Evolutionary conservation across 2,329 filamentous ascomycete species (phyloP).

Genomic region (Nemania abortiva): DNA sequence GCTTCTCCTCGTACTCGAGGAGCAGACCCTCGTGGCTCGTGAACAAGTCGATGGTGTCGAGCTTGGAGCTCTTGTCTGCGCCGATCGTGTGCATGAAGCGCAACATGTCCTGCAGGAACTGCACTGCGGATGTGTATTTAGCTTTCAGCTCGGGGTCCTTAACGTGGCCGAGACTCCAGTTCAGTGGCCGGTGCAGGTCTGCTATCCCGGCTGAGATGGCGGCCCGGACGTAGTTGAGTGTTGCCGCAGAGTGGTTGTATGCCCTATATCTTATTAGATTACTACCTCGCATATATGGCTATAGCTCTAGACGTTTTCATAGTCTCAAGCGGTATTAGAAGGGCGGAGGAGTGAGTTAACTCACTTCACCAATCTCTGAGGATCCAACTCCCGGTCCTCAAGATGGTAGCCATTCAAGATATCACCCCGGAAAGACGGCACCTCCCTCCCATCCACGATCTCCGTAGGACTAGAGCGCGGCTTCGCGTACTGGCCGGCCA

Average conservation of each 20-base stretch:
- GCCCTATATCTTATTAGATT: slow-evolving; percentile 64
- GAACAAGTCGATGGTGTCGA: slow-evolving; percentile 94
- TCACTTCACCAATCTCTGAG: slow-evolving; percentile 80
- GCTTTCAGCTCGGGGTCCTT: slow-evolving; percentile 83
- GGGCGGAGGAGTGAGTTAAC: too few relatives aligned
- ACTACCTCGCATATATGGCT: neutral
- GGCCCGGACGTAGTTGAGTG: slow-evolving; percentile 90
- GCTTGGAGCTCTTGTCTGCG: slow-evolving; percentile 83
- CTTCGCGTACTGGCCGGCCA: slow-evolving; percentile 98
- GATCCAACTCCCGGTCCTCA: slow-evolving; percentile 83
- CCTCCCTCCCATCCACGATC: slow-evolving; percentile 79
- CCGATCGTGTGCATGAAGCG: slow-evolving; percentile 96
- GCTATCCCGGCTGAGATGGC: slow-evolving; percentile 89
- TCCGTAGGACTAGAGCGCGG: slow-evolving; percentile 91
- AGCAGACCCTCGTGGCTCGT: slow-evolving; percentile 95
- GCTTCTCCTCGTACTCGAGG: slow-evolving; percentile 90
- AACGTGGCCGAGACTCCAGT: slow-evolving; percentile 95
- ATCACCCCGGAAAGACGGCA: slow-evolving; percentile 93
- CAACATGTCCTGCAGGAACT: slow-evolving; percentile 88
- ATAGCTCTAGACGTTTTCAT: too few relatives aligned
- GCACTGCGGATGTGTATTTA: slow-evolving; percentile 87
- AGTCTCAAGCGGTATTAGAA: too few relatives aligned
- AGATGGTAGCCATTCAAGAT: slow-evolving; percentile 90
- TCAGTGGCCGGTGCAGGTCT: slow-evolving; percentile 90
- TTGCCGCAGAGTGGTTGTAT: slow-evolving; percentile 95